Evolutionary conservation across 768 basidiomycete species (phyloP).

Genomic region (Pulveroboletus sp.): DNA sequence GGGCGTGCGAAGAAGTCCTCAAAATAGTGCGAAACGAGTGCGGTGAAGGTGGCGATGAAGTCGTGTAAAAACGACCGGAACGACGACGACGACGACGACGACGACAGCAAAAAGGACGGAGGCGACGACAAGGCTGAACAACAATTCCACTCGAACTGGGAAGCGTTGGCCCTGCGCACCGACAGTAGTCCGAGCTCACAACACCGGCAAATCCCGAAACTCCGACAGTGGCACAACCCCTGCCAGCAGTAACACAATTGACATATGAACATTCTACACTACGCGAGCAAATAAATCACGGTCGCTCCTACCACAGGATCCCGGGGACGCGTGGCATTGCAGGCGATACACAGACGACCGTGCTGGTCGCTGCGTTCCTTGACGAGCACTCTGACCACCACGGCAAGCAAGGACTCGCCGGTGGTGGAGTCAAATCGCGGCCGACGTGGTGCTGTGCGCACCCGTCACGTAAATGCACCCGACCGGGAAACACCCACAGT

Average conservation of each 20-base stretch:
- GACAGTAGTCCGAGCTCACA: slow-evolving; percentile 11
- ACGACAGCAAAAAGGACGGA: slow-evolving; percentile 2
- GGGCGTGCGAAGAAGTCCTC: slow-evolving; percentile 25
- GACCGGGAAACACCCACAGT: slow-evolving; percentile 22
- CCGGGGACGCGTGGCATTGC: no score
- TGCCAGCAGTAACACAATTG: background rate
- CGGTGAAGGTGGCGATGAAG: slow-evolving; percentile 6
- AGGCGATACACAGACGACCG: no score
- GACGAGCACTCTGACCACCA: no score
- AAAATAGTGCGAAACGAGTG: slow-evolving; percentile 13
- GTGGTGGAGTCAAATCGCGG: no score
- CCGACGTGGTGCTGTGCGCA: no score
- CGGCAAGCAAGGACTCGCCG: no score
- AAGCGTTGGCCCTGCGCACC: slow-evolving; percentile 13
- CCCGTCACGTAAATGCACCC: slow-evolving; percentile 7
- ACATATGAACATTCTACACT: background rate
- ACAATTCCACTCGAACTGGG: slow-evolving; percentile 13
- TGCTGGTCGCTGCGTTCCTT: no score
- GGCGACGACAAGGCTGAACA: slow-evolving; percentile 7
- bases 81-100: slow-evolving; percentile 5
- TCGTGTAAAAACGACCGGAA: slow-evolving; percentile 9
- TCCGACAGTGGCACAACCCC: slow-evolving; percentile 24
- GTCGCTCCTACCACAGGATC: background rate
- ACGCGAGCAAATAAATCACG: background rate
- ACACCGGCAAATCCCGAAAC: slow-evolving; percentile 27